These are phyloP conservation scores for Neofusicoccum umdonicola DNA, from an alignment of 2,329 filamentous ascomycete species.

Conservation along the genomic window DNA sequence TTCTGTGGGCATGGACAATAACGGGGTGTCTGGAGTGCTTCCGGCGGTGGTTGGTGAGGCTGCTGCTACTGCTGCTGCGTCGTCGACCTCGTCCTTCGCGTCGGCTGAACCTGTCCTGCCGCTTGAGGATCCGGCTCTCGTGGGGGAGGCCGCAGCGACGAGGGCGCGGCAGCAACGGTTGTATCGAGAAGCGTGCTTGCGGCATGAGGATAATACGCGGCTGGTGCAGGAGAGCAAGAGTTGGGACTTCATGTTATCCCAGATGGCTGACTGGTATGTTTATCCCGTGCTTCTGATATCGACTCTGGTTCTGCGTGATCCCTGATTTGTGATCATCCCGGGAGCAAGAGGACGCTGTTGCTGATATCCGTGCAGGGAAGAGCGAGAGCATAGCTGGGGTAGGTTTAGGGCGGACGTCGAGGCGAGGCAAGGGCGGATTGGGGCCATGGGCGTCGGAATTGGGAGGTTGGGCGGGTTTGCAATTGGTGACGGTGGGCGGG, in stretches of 20 bases:
- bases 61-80: constrained; percentile 9
- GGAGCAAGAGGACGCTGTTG: neutral
- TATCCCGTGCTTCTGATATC: neutral
- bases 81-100: neutral
- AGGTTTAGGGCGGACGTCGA: constrained; percentile 19
- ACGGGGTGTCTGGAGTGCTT: too few species aligned
- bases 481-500: neutral
- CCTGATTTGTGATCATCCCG: neutral
- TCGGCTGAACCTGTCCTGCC: constrained; percentile 43
- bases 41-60: neutral
- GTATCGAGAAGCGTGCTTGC: constrained; percentile 47
- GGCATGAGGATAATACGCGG: constrained; percentile 27
- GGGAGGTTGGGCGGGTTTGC: neutral
- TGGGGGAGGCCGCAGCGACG: constrained; percentile 63
- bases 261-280: constrained; percentile 42
- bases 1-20: neutral
- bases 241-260: constrained; percentile 43
- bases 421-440: neutral
- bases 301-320: too few species aligned
- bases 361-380: constrained; percentile 11
- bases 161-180: constrained; percentile 56
- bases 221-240: constrained; percentile 31
- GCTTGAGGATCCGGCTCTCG: constrained; percentile 65
- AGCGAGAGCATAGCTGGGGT: constrained; percentile 25
- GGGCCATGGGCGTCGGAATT: constrained; percentile 2